Conservation (phyloP, 2,329 filamentous ascomycete genomes). For the Rhynchosporium secalis region DNA sequence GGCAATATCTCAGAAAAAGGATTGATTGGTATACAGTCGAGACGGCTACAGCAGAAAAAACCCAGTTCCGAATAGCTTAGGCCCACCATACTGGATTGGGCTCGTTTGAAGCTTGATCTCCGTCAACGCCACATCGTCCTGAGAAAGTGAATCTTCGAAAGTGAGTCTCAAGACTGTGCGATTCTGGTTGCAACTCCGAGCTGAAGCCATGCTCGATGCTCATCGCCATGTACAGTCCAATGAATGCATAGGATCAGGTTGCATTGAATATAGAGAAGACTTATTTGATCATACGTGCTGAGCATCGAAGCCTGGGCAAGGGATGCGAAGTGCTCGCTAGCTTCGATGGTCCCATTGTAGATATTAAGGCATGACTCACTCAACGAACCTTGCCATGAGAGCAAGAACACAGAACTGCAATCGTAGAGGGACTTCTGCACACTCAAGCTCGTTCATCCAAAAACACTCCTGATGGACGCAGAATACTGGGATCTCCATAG, state of each 20-base stretch:
- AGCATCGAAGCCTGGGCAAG: constrained; percentile 9
- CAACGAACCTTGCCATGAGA: constrained; percentile 12
- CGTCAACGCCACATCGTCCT: neutral
- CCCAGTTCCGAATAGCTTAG: constrained; percentile 4
- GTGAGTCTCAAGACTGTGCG: constrained; percentile 7
- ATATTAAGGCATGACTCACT: constrained; percentile 8
- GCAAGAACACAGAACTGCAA: constrained; percentile 13
- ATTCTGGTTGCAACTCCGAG: constrained; percentile 16
- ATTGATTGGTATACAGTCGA: constrained; percentile 12
- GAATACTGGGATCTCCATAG: constrained; percentile 11
- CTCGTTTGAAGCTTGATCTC: constrained; percentile 1
- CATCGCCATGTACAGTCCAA: constrained; percentile 8
- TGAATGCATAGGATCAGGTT: constrained; percentile 9
- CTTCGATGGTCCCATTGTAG: constrained; percentile 13
- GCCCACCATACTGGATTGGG: constrained; percentile 8
- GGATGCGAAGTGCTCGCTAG: constrained; percentile 14
- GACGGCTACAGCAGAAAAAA: constrained; percentile 7
- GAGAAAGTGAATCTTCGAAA: constrained; percentile 9
- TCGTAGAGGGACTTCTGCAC: neutral
- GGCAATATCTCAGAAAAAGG: constrained; percentile 10
- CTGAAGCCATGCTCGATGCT: constrained; percentile 15
- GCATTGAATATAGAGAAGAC: constrained; percentile 4
- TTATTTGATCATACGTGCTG: constrained; percentile 5
- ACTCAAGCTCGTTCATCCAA: constrained; percentile 8
- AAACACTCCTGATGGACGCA: constrained; percentile 5